Evolutionary conservation across 2,329 filamentous ascomycete genomes (phyloP).

Genomic region (Colletotrichum falcatum): DNA sequence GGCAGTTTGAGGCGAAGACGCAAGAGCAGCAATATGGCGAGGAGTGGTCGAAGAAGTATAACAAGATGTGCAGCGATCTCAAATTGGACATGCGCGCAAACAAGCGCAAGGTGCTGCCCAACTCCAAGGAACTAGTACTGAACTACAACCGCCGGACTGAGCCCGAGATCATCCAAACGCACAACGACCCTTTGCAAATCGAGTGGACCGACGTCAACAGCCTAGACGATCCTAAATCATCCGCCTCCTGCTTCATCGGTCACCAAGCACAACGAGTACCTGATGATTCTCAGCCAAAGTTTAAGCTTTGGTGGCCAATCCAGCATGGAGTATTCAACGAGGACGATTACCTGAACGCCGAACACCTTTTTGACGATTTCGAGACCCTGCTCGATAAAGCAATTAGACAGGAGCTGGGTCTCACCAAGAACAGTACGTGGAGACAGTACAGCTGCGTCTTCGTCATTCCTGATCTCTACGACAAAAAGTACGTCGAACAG

Average conservation of each 20-base stretch:
- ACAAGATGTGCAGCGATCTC: slow-evolving; percentile 85
- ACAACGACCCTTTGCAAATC: slow-evolving; percentile 93
- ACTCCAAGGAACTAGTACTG: slow-evolving; percentile 93
- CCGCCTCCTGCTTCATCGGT: slow-evolving; percentile 79
- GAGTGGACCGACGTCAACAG: slow-evolving; percentile 90
- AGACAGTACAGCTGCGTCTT: slow-evolving; percentile 96
- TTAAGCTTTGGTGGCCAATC: slow-evolving; percentile 94
- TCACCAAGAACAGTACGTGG: slow-evolving; percentile 84
- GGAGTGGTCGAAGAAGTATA: slow-evolving; percentile 81
- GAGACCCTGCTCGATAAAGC: slow-evolving; percentile 88
- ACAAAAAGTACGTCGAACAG: slow-evolving; percentile 90
- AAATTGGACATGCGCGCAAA: slow-evolving; percentile 92
- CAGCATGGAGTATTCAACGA: slow-evolving; percentile 91
- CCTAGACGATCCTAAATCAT: slow-evolving; percentile 72
- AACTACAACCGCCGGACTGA: slow-evolving; percentile 91
- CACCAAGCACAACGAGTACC: slow-evolving; percentile 86
- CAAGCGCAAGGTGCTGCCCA: slow-evolving; percentile 95
- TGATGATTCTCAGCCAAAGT: slow-evolving; percentile 88
- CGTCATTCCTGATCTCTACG: slow-evolving; percentile 95
- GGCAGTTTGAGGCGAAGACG: slow-evolving; percentile 71
- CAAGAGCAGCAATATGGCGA: slow-evolving; percentile 88
- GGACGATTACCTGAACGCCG: slow-evolving; percentile 83
- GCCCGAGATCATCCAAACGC: slow-evolving; percentile 88
- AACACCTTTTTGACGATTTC: slow-evolving; percentile 87
- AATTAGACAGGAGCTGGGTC: slow-evolving; percentile 84